These are phyloP conservation scores for Ustilago vetiveriae DNA, from an alignment of 1,284 basidiomycete genomes.

Conservation along the genomic window DNA sequence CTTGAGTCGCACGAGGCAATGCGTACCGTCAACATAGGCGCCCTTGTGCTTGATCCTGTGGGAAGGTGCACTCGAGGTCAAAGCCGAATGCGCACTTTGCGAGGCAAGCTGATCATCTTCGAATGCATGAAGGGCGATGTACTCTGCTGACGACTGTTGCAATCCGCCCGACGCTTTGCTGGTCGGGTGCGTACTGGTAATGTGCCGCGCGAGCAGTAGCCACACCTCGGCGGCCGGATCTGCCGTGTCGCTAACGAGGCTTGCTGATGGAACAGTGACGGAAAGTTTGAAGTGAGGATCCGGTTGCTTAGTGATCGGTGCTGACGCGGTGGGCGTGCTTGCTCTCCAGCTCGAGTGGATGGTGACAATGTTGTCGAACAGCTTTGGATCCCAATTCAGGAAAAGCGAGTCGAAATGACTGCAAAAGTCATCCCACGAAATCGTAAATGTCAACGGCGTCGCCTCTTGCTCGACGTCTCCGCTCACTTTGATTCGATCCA, in stretches of 20 bases:
- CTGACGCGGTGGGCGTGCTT: constrained; percentile 2
- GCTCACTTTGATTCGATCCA: background rate
- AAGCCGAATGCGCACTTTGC: background rate
- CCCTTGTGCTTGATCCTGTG: constrained; percentile 66
- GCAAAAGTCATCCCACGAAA: constrained; percentile 79
- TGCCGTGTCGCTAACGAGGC: background rate
- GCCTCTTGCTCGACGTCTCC: background rate
- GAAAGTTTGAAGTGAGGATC: constrained; percentile 47
- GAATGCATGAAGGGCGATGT: constrained; percentile 76
- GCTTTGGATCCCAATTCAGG: constrained; percentile 83
- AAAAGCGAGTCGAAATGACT: constrained; percentile 82
- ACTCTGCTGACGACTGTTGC: constrained; percentile 70
- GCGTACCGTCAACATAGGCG: constrained; percentile 80
- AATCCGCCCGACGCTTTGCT: background rate
- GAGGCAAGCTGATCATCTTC: constrained; percentile 51
- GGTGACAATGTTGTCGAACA: constrained; percentile 71
- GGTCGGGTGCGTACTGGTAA: constrained; percentile 66
- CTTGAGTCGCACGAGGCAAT: constrained; percentile 73
- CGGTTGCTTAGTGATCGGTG: constrained; percentile 16
- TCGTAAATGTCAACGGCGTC: constrained; percentile 10
- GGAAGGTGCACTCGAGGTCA: background rate
- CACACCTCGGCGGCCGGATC: constrained; percentile 72
- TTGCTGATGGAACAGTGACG: constrained; percentile 2
- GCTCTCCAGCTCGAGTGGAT: constrained; percentile 76
- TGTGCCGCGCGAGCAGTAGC: constrained; percentile 82